phyloP scores from a whole-genome alignment of 495 filamentous ascomycete species.

The Halenospora varia region DNA sequence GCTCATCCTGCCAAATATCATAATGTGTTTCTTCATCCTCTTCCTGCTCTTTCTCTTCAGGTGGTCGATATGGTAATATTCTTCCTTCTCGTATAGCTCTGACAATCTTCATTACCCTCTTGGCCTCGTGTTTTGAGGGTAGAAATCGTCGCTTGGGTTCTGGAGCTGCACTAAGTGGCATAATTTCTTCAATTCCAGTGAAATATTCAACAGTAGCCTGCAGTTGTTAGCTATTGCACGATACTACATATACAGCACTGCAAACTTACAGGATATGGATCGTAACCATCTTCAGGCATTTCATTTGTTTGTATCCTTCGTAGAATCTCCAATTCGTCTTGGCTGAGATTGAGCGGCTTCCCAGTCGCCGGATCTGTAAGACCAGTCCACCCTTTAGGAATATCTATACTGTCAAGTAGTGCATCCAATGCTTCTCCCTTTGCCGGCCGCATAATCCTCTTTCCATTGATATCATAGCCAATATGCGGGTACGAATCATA shows the following conservation, averaged over 20 bases:
- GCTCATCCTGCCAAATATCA: constrained; percentile 93
- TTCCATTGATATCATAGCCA: constrained; percentile 98
- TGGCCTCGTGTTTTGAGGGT: constrained; percentile 96
- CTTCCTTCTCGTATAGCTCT: constrained; percentile 91
- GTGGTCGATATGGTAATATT: constrained; percentile 86
- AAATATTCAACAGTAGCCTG: constrained; percentile 89
- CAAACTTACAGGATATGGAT: constrained; percentile 73
- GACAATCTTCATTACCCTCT: constrained; percentile 96
- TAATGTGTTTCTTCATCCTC: constrained; percentile 66
- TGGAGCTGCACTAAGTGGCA: constrained; percentile 91
- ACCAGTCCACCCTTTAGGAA: constrained; percentile 98
- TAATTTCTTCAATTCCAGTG: constrained; percentile 80
- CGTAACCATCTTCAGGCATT: constrained; percentile 78
- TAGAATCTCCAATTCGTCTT: constrained; percentile 85
- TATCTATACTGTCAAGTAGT: constrained; percentile 89
- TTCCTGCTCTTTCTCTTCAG: constrained; percentile 56
- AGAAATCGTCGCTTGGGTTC: constrained; percentile 95
- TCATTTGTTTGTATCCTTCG: constrained; percentile 90
- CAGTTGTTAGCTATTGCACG: constrained; percentile 3
- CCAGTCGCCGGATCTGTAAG: constrained; percentile 90
- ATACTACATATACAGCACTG: not conserved
- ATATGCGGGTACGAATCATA: constrained; percentile 98
- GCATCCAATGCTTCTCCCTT: constrained; percentile 93
- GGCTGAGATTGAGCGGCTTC: constrained; percentile 81
- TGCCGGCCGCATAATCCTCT: constrained; percentile 92